phyloP scores from a whole-genome alignment of 2,329 filamentous ascomycete genomes.

The Phoma sp. region DNA sequence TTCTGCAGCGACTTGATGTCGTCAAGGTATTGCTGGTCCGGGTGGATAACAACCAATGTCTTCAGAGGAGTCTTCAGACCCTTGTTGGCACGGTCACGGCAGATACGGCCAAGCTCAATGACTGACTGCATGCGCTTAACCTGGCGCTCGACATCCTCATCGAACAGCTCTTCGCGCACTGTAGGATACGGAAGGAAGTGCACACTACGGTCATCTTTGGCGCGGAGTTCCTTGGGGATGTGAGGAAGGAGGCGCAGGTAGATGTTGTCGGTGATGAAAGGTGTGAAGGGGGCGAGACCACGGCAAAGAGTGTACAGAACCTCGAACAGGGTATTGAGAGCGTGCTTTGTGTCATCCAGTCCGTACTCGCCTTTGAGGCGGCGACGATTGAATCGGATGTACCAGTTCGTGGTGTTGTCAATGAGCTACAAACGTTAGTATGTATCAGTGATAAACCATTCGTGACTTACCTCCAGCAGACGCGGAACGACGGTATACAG shows the following conservation, averaged over 20 bases:
- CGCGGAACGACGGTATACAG: conserved; percentile 89
- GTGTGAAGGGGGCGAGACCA: conserved; percentile 91
- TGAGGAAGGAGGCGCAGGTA: conserved; percentile 83
- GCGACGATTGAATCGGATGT: conserved; percentile 92
- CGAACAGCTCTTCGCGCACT: conserved; percentile 86
- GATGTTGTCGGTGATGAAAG: conserved; percentile 94
- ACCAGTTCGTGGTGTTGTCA: conserved; percentile 98
- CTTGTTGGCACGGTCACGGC: conserved; percentile 82
- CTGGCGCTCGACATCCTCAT: conserved; percentile 82
- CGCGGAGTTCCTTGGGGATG: conserved; percentile 75
- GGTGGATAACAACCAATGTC: conserved; percentile 87
- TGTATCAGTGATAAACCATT: background rate
- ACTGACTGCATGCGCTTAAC: conserved; percentile 94
- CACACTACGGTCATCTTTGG: conserved; percentile 80
- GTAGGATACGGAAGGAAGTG: conserved; percentile 93
- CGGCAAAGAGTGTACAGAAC: conserved; percentile 88
- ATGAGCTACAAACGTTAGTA: conserved; percentile 63
- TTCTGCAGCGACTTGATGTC: conserved; percentile 84
- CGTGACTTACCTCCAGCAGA: conserved; percentile 64
- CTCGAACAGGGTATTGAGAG: conserved; percentile 92
- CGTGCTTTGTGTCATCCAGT: conserved; percentile 84
- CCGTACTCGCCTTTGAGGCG: conserved; percentile 90
- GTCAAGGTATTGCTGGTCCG: conserved; percentile 80
- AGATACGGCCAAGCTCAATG: conserved; percentile 87
- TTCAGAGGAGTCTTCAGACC: conserved; percentile 91